phyloP scores from a whole-genome alignment of 495 filamentous ascomycete genomes.

The Pyronema domesticum region DNA sequence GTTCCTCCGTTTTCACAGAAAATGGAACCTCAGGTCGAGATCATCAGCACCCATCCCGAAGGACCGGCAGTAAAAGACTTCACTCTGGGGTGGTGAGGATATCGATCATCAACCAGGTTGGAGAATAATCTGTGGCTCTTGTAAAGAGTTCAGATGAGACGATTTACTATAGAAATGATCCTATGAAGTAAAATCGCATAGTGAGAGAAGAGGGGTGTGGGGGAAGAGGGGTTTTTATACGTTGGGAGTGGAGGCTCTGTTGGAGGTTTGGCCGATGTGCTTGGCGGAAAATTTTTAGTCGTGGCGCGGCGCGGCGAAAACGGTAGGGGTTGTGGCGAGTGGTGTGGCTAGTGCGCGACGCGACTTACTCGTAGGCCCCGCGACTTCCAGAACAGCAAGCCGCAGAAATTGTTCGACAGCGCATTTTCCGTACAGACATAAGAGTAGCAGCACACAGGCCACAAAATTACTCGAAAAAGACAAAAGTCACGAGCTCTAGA shows the following conservation, averaged over 20 bases:
- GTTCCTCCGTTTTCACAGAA: constrained; percentile 17
- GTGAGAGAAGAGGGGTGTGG: constrained; percentile 16
- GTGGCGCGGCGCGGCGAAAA: no score
- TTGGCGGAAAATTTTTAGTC: no score
- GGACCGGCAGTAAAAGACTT: constrained; percentile 26
- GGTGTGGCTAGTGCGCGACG: no score
- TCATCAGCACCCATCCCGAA: constrained; percentile 48
- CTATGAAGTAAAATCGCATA: constrained; percentile 44
- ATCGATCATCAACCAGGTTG: constrained; percentile 44
- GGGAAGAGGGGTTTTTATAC: constrained; percentile 12
- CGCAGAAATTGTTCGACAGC: no score
- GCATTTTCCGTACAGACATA: no score
- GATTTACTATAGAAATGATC: constrained; percentile 86
- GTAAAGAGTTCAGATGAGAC: constrained; percentile 62
- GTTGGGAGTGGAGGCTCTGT: neutral
- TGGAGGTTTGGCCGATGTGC: no score
- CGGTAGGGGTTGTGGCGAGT: no score
- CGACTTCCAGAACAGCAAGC: no score
- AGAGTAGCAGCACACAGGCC: no score
- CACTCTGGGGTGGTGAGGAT: constrained; percentile 44
- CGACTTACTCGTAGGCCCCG: no score
- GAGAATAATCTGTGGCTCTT: constrained; percentile 40
- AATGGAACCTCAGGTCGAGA: constrained; percentile 38
- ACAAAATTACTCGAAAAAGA: no score
- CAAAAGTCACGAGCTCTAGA: no score